Base-by-base conservation (phyloP, 2,329 filamentous ascomycete species). In the Gnomoniopsis smithogilvyi region DNA sequence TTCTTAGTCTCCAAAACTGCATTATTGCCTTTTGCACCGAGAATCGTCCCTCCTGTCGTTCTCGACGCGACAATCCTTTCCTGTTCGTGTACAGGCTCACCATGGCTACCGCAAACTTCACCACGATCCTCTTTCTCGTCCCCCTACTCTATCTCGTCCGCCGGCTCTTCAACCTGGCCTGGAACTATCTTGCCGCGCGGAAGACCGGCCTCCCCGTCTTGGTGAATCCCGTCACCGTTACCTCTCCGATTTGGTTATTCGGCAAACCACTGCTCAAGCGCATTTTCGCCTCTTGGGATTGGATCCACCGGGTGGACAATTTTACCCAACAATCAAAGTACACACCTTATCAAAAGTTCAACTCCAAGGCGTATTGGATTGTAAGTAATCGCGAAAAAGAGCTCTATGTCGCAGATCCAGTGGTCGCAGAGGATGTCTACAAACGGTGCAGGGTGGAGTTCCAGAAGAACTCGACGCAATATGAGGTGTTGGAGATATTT, bases 141-240 rank as follows among this genome's bases (percentile, higher is more conserved):
- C 22, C 26, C 15, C 17, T 50, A 14, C 33, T 56, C 21, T 56
- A 56, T 45, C 33, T 56, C 33, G 45, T 33, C 17, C 21, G 15
- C 21, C 45, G 46, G 33, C 34, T 43, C 30, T 30, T 11, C 17
- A n/a, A 10, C 30, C 11, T 26, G 15, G 36, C 24, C 10, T 51
- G 49, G 14, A 65, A 66, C 48, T 68, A 67, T 51, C 8, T 36
- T 21, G 46, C 41, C 3, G 71, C 71, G 14, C 65, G 66, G 48
- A 67, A 56, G 7, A 65, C 71, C 17, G 69, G 70, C 17, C 53
- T 71, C 1, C 71, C 69, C 19, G 64, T 73, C 10, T 68, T 69
- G 14, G 30, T 73, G 45, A 67, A 73, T 8, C 70, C 67, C 17
- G 67, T 73, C 56, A 66, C 64, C 55, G 3, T 49, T 30, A 14